A percentile compares a stretch with the other conserved stretches of the same genome.
phyloP scores from a whole-genome alignment of 73 alveolate species.

The Uronychia binucleata region DNA sequence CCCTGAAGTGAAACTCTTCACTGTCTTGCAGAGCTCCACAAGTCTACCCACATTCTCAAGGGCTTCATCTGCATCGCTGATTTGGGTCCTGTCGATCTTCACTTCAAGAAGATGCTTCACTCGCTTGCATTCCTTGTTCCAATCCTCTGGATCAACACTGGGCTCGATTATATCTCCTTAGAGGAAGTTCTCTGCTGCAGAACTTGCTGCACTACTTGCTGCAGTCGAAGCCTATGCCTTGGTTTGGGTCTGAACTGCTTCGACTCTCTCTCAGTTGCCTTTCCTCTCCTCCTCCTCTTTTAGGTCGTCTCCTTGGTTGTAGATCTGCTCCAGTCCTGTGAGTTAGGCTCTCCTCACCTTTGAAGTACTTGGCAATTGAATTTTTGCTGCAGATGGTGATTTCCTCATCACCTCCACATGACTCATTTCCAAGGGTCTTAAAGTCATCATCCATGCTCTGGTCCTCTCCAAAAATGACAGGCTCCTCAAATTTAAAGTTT shows the following conservation, averaged over 20 bases:
- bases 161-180: constrained; percentile 15
- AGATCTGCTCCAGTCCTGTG: background rate
- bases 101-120: constrained; percentile 8
- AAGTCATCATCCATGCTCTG: constrained; percentile 28
- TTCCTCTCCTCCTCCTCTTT: background rate
- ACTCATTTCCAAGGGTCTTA: background rate
- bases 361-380: background rate
- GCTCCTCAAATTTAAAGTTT: constrained; percentile 74
- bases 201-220: background rate
- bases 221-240: background rate
- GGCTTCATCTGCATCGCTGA: background rate
- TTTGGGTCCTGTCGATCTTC: background rate
- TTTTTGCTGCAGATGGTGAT: background rate
- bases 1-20: background rate
- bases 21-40: background rate
- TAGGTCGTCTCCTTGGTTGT: background rate
- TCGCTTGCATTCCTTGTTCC: constrained; percentile 24
- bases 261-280: too few species aligned
- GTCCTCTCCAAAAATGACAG: constrained; percentile 44
- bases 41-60: background rate
- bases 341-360: too few species aligned
- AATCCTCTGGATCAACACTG: constrained; percentile 39
- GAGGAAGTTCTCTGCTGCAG: background rate
- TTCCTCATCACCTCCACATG: background rate
- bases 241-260: background rate